Evolutionary conservation across 2,329 filamentous ascomycete species (phyloP).

Genomic region (Juglanconis juglandina): DNA sequence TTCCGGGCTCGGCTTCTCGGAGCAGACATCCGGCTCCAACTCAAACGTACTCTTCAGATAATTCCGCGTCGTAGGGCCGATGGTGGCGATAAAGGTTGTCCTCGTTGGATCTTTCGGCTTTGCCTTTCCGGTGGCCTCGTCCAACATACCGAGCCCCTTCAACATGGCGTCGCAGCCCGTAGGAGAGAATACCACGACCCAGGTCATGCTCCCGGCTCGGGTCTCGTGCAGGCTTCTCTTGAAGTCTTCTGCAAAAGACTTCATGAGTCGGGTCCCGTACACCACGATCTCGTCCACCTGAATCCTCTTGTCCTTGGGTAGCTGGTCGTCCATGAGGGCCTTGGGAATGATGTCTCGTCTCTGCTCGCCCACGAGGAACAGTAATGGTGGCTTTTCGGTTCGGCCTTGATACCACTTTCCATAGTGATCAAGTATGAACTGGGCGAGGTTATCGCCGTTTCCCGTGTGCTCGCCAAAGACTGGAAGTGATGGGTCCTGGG

Average conservation of each 20-base stretch:
- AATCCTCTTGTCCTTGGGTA: slow-evolving; percentile 53
- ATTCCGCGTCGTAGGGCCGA: slow-evolving; percentile 87
- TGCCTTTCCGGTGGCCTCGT: slow-evolving; percentile 41
- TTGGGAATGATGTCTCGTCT: slow-evolving; percentile 86
- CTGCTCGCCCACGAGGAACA: slow-evolving; percentile 90
- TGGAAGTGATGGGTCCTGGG: slow-evolving; percentile 48
- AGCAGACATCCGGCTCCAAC: slow-evolving; percentile 74
- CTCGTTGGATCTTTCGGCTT: slow-evolving; percentile 27
- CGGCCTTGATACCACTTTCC: slow-evolving; percentile 45
- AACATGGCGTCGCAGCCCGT: slow-evolving; percentile 62
- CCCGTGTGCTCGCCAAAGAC: slow-evolving; percentile 80
- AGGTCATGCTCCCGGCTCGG: slow-evolving; percentile 43
- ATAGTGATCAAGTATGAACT: slow-evolving; percentile 78
- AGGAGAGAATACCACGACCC: slow-evolving; percentile 74
- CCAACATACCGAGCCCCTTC: slow-evolving; percentile 48
- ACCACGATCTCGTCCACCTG: slow-evolving; percentile 75
- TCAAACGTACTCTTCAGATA: slow-evolving; percentile 64
- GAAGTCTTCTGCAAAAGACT: slow-evolving; percentile 71
- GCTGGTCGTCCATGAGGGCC: slow-evolving; percentile 59
- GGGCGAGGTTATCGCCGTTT: slow-evolving; percentile 75
- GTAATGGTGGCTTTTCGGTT: slow-evolving; percentile 54
- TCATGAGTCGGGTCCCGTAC: slow-evolving; percentile 82
- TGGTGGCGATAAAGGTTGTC: slow-evolving; percentile 71
- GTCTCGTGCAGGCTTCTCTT: slow-evolving; percentile 45
- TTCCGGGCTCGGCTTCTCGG: slow-evolving; percentile 75